Base-by-base conservation (phyloP, 805 yeast genomes). In the Starmerella potacharoeniae region DNA sequence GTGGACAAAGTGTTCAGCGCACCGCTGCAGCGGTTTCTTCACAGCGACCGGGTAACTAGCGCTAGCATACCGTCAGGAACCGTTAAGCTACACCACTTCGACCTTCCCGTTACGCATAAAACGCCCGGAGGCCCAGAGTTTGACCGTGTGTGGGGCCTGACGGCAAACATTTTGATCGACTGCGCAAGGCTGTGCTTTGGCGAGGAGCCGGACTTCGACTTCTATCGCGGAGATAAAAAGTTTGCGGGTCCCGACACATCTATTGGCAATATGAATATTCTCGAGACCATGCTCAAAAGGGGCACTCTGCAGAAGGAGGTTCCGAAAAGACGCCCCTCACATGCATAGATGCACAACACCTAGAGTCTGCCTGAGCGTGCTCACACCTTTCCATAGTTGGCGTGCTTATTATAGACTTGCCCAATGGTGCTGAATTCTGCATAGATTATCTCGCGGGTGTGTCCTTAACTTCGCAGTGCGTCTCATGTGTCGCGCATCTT, bases 111-210 rank as follows among this genome's bases (percentile, higher is more conserved):
- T 0, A 54, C 57, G 4, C 60, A 59, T 16, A 68, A 67, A 53
- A 35, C 51, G 11, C 60, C 68, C 0, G 71, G 71, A 14, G 69
- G 67, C 36, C 61, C 65, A 1, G 62, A 61, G 17, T 62, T 60
- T 53, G 59, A 64, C 52, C 61, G 61, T 7, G 71, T 73, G 6
- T 72, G 76, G 76, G 76, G 76, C 0, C 58, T 72, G 28, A 72
- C 76, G 1, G 76, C 76, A 4, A 65, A 71, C 37, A 69, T 73
- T 6, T 65, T 72, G 22, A 60, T 72, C 1, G 76, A 72, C 52
- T 59, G 65, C 10, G 76, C 75, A 4, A 60, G 71, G 10, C 47
- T 69, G 6, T 70, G 66, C 14, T 69, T 57, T 46, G 64, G 55
- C 8, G 36, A 49, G 9, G 68, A 66, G 53, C 75, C 75, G 2